Percentiles rank a stretch among this genome's conserved stretches.
Evolutionary conservation across 345 rosid species (phyloP).

Genomic region (Gossypium australe): DNA sequence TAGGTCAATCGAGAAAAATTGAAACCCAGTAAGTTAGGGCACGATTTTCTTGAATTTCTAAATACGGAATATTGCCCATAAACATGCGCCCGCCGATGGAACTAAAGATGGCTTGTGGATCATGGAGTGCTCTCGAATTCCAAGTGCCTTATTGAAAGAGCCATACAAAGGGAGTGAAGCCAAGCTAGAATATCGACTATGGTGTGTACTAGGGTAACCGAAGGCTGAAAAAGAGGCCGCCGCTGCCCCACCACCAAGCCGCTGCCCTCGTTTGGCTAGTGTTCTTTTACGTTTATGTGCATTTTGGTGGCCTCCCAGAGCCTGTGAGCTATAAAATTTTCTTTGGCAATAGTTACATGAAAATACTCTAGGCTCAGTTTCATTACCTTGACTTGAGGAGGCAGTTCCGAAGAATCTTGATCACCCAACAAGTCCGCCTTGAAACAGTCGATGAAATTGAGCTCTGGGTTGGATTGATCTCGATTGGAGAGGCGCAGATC

Average conservation of each 20-base stretch:
- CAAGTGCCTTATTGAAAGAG: constrained; percentile 46
- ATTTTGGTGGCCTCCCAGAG: constrained; percentile 94
- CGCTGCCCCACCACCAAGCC: constrained; percentile 1
- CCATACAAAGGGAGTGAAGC: constrained; percentile 80
- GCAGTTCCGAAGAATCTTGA: constrained; percentile 22
- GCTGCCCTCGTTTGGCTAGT: constrained; percentile 77
- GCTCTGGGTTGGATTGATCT: constrained; percentile 30
- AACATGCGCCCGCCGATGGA: constrained; percentile 15
- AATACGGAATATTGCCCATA: constrained; percentile 5
- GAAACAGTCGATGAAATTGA: constrained; percentile 46
- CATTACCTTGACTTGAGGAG: constrained; percentile 15
- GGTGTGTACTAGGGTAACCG: constrained; percentile 19
- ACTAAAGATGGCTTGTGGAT: constrained; percentile 43
- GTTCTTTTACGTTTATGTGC: constrained; percentile 89
- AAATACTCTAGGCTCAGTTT: constrained; percentile 59
- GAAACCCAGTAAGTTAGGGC: no score
- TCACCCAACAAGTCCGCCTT: constrained; percentile 11
- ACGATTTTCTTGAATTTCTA: no score
- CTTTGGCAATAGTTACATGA: constrained; percentile 90
- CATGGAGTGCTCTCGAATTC: constrained; percentile 69
- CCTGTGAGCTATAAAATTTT: constrained; percentile 91
- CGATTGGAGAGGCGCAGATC: constrained; percentile 51
- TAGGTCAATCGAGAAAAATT: no score
- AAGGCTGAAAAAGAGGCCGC: constrained; percentile 27
- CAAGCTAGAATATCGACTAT: constrained; percentile 46